Percentiles rank a stretch among this genome's conserved stretches.
phyloP scores from a whole-genome alignment of 768 basidiomycete genomes.

The Amanita brunnescens region DNA sequence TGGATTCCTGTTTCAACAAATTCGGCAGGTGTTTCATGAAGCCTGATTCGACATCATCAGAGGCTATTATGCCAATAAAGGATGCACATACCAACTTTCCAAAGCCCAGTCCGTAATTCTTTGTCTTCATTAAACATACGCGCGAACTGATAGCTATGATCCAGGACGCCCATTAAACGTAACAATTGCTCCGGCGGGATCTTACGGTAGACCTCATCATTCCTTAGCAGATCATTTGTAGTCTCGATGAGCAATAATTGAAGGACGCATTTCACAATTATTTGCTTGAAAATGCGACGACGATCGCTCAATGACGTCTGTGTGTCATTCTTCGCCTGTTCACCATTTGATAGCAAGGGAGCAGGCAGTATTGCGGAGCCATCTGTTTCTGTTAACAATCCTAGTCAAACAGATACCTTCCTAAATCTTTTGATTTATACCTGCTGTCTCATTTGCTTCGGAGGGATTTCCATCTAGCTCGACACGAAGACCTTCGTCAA shows the following conservation, averaged over 20 bases:
- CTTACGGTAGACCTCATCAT: constrained; percentile 82
- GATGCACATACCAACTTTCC: constrained; percentile 88
- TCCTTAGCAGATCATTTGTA: constrained; percentile 90
- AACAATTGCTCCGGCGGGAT: constrained; percentile 93
- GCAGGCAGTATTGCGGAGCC: constrained; percentile 74
- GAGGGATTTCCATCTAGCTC: constrained; percentile 59
- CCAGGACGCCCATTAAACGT: constrained; percentile 89
- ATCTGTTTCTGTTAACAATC: constrained; percentile 40
- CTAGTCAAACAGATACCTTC: not conserved
- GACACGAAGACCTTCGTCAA: constrained; percentile 84
- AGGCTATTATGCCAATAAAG: not conserved
- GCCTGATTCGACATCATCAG: constrained; percentile 35
- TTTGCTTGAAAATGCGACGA: constrained; percentile 90
- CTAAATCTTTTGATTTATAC: constrained; percentile 10
- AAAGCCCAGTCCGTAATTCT: constrained; percentile 89
- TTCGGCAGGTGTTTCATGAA: constrained; percentile 99
- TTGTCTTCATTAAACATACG: constrained; percentile 97
- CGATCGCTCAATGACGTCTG: constrained; percentile 60
- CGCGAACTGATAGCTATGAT: constrained; percentile 97
- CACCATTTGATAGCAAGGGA: constrained; percentile 73
- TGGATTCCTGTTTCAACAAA: constrained; percentile 95
- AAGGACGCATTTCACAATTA: constrained; percentile 98
- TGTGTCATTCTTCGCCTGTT: constrained; percentile 37
- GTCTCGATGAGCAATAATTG: constrained; percentile 96
- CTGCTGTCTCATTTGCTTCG: constrained; percentile 46